phyloP scores from a whole-genome alignment of 345 rosid genomes.

The Eucalyptus tenuipes region DNA sequence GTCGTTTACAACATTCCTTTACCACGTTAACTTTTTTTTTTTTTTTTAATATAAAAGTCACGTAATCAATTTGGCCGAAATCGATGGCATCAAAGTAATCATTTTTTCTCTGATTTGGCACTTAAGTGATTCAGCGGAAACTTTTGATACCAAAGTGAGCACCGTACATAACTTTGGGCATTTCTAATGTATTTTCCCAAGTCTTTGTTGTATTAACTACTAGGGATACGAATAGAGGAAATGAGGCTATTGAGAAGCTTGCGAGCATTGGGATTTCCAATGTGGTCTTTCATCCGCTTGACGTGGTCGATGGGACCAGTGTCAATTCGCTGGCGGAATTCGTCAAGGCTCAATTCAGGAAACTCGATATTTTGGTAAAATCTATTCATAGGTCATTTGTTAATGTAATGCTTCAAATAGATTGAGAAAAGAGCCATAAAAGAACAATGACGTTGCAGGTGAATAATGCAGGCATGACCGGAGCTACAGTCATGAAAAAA shows the following conservation, averaged over 20 bases:
- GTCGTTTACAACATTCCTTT: too few relatives aligned
- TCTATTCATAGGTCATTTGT: background rate
- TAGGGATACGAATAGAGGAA: background rate
- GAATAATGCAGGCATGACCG: background rate
- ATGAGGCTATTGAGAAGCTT: background rate
- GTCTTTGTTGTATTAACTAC: background rate
- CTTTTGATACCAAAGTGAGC: too few relatives aligned
- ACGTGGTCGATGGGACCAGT: background rate
- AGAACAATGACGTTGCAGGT: background rate
- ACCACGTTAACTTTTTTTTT: too few relatives aligned
- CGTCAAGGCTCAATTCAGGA: background rate
- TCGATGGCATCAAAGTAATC: too few relatives aligned
- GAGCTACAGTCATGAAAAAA: background rate
- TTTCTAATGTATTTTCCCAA: too few relatives aligned
- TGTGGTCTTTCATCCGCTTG: constrained; percentile 1
- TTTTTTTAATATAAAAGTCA: too few relatives aligned
- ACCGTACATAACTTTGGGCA: too few relatives aligned
- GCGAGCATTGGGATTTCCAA: background rate
- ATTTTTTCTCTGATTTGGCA: too few relatives aligned
- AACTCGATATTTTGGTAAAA: background rate
- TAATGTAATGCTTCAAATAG: background rate
- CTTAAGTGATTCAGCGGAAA: too few relatives aligned
- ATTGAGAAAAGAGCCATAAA: background rate
- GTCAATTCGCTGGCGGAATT: background rate
- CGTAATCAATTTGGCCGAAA: too few relatives aligned